phyloP scores from a whole-genome alignment of 768 basidiomycete genomes.

The Floccularia luteovirens region DNA sequence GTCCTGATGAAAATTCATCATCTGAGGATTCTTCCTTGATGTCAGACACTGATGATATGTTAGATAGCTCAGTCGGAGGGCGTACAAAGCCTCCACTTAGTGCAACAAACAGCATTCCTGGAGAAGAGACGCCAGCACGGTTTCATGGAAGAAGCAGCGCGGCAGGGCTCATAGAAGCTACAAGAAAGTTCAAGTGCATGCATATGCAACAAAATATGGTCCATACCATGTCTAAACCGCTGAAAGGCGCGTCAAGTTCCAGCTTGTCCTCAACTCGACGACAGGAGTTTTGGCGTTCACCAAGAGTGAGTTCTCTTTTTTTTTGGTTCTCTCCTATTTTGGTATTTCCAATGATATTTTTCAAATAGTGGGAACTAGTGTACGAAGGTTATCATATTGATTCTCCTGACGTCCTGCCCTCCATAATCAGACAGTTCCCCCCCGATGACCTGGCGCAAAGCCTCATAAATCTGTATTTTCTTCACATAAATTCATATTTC shows the following conservation, averaged over 20 bases:
- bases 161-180: slow-evolving; percentile 44
- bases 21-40: slow-evolving; percentile 13
- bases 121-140: slow-evolving; percentile 33
- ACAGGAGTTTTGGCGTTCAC: slow-evolving; percentile 49
- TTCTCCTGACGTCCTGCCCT: slow-evolving; percentile 19
- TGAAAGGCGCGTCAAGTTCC: slow-evolving; percentile 1
- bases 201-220: slow-evolving; percentile 31
- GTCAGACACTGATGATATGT: slow-evolving; percentile 26
- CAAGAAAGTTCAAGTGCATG: slow-evolving; percentile 44
- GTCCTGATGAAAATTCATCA: slow-evolving; percentile 4
- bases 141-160: slow-evolving; percentile 61
- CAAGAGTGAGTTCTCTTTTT: slow-evolving; percentile 31
- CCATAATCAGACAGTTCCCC: slow-evolving; percentile 44
- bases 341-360: slow-evolving; percentile 2
- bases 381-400: slow-evolving; percentile 39
- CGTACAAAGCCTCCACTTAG: slow-evolving; percentile 27
- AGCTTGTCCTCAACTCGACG: slow-evolving; percentile 23
- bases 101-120: slow-evolving; percentile 20
- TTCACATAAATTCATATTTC: slow-evolving; percentile 45
- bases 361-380: slow-evolving; percentile 47
- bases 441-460: slow-evolving; percentile 47
- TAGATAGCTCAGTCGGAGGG: slow-evolving; percentile 22
- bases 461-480: slow-evolving; percentile 67
- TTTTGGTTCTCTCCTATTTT: slow-evolving; percentile 1
- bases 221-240: slow-evolving; percentile 1